A percentile compares a stretch with the other conserved stretches of the same genome.
phyloP scores from a whole-genome alignment of 306 rosid genomes.

The Senna tora region DNA sequence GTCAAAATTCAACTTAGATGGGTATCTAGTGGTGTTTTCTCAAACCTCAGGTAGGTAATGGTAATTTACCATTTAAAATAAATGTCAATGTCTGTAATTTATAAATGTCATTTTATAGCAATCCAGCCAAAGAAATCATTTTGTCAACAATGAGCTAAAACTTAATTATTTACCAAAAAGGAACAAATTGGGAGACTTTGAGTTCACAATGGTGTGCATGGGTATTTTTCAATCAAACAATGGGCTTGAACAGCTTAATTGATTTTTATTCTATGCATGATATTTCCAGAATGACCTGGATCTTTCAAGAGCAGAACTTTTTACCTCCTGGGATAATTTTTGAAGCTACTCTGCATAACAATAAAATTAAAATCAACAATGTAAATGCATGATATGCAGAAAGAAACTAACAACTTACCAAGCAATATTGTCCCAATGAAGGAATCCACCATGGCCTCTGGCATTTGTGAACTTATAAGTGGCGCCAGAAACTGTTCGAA shows the following conservation, averaged over 20 bases:
- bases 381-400: not conserved
- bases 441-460: constrained; percentile 29
- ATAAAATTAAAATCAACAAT: not conserved
- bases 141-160: not conserved
- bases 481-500: constrained; percentile 24
- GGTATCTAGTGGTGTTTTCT: too few species aligned
- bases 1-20: too few species aligned
- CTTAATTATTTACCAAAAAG: not conserved
- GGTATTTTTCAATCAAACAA: constrained; percentile 23
- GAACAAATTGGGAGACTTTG: constrained; percentile 2
- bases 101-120: constrained; percentile 9
- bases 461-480: constrained; percentile 22
- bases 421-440: constrained; percentile 26
- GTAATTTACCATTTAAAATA: not conserved
- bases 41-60: too few species aligned
- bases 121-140: not conserved
- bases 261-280: not conserved
- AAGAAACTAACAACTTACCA: not conserved
- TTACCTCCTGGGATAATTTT: not conserved
- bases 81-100: constrained; percentile 3
- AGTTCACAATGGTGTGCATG: not conserved
- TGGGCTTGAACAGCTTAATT: constrained; percentile 6
- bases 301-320: constrained; percentile 2
- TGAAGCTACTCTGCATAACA: not conserved
- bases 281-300: not conserved